Conservation (phyloP, 1,284 basidiomycete species). For the Anthracocystis walkeri region DNA sequence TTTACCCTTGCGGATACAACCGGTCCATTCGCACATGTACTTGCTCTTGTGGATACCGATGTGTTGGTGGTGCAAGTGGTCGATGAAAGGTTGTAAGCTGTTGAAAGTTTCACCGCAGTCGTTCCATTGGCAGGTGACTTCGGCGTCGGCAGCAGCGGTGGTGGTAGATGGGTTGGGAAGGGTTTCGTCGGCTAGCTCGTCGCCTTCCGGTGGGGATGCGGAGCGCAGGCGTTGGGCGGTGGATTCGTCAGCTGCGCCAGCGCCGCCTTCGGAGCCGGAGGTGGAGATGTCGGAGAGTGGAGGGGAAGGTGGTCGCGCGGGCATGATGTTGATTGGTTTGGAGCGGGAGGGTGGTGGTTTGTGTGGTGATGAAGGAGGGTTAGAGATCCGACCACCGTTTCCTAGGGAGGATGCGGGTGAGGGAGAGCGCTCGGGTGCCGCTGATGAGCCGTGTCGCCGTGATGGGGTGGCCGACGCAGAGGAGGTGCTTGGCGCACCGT, state of each 20-base stretch:
- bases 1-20: constrained; percentile 81
- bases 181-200: constrained; percentile 50
- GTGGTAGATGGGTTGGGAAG: constrained; percentile 18
- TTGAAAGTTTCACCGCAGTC: constrained; percentile 80
- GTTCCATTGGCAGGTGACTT: constrained; percentile 78
- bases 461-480: constrained; percentile 20
- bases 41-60: constrained; percentile 86
- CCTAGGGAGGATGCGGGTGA: constrained; percentile 37
- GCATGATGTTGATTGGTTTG: constrained; percentile 17
- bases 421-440: constrained; percentile 31
- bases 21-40: constrained; percentile 88
- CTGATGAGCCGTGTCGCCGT: constrained; percentile 21
- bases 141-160: constrained; percentile 17
- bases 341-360: constrained; percentile 22
- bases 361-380: constrained; percentile 44
- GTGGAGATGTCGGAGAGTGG: constrained; percentile 56
- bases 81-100: constrained; percentile 79
- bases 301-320: constrained; percentile 27
- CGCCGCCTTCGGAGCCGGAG: constrained; percentile 57
- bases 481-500: constrained; percentile 13
- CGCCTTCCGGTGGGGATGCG: constrained; percentile 35
- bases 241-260: constrained; percentile 8
- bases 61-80: constrained; percentile 80
- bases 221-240: constrained; percentile 21
- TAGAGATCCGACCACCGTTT: constrained; percentile 18